Conservation (phyloP, 495 filamentous ascomycete genomes). For the Massariosphaeria phaeospora region DNA sequence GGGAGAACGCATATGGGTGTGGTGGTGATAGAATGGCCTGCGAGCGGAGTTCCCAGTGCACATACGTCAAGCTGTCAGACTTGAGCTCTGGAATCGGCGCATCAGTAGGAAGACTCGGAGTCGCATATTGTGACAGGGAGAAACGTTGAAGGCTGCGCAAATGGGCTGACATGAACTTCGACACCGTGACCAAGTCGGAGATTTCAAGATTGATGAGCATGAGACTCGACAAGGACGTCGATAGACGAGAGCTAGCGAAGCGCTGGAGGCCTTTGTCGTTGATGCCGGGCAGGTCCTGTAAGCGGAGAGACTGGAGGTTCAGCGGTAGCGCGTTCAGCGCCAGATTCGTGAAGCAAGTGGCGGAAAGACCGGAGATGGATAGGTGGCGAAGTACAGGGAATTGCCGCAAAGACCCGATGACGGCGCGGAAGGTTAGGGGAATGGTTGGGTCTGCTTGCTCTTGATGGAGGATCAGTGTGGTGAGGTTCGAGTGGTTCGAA, state of each 20-base stretch:
- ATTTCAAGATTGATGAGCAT: conserved; percentile 77
- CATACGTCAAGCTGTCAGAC: neutral
- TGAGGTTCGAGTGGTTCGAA: conserved; percentile 62
- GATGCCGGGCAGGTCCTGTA: conserved; percentile 71
- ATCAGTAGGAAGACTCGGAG: neutral
- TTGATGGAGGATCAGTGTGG: conserved; percentile 71
- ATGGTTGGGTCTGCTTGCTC: conserved; percentile 42
- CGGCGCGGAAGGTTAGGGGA: conserved; percentile 46
- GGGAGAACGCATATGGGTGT: neutral
- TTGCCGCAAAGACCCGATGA: conserved; percentile 62
- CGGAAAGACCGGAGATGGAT: conserved; percentile 67
- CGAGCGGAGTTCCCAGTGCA: conserved; percentile 23
- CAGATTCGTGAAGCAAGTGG: conserved; percentile 66
- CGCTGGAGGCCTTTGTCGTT: conserved; percentile 71
- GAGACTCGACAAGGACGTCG: conserved; percentile 27
- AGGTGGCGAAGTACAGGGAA: conserved; percentile 69
- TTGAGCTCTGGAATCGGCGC: conserved; percentile 1
- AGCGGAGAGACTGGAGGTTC: conserved; percentile 61
- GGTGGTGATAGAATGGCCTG: conserved; percentile 10
- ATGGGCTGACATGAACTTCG: conserved; percentile 58
- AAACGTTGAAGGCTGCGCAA: conserved; percentile 47
- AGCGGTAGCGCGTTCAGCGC: conserved; percentile 65
- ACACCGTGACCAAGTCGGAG: conserved; percentile 79
- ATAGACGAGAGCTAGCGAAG: conserved; percentile 48
- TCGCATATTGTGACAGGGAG: conserved; percentile 7